A percentile compares a stretch with the other conserved stretches of the same genome.
Evolutionary conservation across 2,329 filamentous ascomycete species (phyloP).

Genomic region (Fusarium sororula): DNA sequence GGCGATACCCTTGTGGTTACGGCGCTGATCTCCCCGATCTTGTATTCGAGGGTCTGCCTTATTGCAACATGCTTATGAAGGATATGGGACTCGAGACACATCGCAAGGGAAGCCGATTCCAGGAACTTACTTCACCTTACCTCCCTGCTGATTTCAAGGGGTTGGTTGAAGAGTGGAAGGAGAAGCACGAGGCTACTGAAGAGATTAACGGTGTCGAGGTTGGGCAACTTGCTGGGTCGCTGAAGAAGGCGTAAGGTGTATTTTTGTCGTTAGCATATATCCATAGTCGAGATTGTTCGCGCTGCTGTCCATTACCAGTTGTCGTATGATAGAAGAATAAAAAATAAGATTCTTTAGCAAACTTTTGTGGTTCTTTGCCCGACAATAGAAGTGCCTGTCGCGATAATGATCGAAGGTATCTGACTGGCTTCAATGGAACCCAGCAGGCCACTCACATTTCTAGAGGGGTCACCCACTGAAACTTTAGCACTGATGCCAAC

Average conservation of each 20-base stretch:
- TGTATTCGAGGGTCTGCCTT: conserved; percentile 78
- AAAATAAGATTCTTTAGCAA: neutral
- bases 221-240: neutral
- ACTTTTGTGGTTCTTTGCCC: rapidly evolving
- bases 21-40: conserved; percentile 72
- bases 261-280: neutral
- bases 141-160: conserved; percentile 39
- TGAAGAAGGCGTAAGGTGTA: conserved; percentile 4
- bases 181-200: neutral
- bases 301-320: too few relatives aligned
- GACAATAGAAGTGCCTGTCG: too few relatives aligned
- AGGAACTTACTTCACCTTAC: conserved; percentile 33
- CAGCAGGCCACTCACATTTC: too few relatives aligned
- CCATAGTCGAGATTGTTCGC: neutral
- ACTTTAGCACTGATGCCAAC: neutral
- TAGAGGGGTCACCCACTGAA: neutral
- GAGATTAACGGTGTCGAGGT: neutral
- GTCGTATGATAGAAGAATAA: neutral
- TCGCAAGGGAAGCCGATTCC: conserved; percentile 16
- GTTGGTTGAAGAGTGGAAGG: conserved; percentile 42
- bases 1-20: conserved; percentile 74
- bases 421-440: neutral
- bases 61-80: conserved; percentile 62
- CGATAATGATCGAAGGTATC: too few relatives aligned
- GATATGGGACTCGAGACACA: conserved; percentile 68